Conservation (phyloP, 2,329 filamentous ascomycete species). For the Hypoxylon sp. region DNA sequence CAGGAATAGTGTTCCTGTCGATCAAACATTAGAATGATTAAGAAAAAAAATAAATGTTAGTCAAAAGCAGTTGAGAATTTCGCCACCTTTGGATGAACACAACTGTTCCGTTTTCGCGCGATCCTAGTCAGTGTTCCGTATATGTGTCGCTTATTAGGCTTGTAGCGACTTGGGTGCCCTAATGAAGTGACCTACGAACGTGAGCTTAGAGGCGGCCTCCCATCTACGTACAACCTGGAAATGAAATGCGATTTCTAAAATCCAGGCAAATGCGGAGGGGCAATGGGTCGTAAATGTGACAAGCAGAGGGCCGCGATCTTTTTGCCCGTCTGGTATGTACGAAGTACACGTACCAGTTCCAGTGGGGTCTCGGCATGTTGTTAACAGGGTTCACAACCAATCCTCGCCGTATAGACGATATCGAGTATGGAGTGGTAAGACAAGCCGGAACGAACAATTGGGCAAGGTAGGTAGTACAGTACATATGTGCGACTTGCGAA, state of each 20-base stretch:
- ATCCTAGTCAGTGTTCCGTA: background rate
- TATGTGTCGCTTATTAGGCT: conserved; percentile 11
- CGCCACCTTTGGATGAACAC: conserved; percentile 21
- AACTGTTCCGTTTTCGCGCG: conserved; percentile 6
- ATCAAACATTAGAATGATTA: conserved; percentile 19
- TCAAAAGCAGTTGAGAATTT: conserved; percentile 20
- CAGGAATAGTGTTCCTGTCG: conserved; percentile 36
- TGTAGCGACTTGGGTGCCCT: conserved; percentile 2
- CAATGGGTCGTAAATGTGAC: conserved; percentile 20
- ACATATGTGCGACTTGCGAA: conserved; percentile 33
- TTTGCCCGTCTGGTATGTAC: conserved; percentile 28
- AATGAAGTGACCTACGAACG: conserved; percentile 6
- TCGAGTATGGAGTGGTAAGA: conserved; percentile 38
- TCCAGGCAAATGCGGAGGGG: conserved; percentile 29
- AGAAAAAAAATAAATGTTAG: conserved; percentile 17
- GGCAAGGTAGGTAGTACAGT: conserved; percentile 32
- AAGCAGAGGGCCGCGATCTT: conserved; percentile 28
- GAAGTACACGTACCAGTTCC: conserved; percentile 34
- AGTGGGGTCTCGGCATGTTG: conserved; percentile 37
- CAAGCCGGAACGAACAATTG: conserved; percentile 28
- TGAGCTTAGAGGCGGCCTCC: conserved; percentile 22
- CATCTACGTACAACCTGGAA: conserved; percentile 14
- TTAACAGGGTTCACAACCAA: conserved; percentile 41
- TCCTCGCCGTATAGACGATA: conserved; percentile 19
- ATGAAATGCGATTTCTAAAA: conserved; percentile 33